phyloP scores from a whole-genome alignment of 495 filamentous ascomycete genomes.

The Hypoxylon cercidicola region DNA sequence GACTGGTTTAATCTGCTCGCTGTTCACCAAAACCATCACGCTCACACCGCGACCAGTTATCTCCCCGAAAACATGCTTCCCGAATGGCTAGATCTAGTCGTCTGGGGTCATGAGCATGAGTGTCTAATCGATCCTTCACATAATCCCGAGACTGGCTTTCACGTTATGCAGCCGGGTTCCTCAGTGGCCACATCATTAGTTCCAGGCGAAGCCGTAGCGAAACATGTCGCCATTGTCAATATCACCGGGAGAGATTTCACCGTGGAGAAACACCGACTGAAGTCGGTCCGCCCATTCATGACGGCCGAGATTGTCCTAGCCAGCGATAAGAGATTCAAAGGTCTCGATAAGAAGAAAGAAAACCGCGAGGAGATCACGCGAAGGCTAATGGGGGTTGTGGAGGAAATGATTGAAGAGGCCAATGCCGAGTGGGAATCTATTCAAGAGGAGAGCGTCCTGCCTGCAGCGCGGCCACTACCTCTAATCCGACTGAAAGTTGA shows the following conservation, averaged over 20 bases:
- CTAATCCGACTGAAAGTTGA: conserved; percentile 92
- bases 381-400: conserved; percentile 78
- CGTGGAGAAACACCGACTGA: conserved; percentile 83
- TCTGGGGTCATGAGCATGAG: conserved; percentile 99
- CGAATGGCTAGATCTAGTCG: conserved; percentile 86
- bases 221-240: conserved; percentile 87
- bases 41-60: conserved; percentile 88
- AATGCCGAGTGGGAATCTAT: conserved; percentile 82
- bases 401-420: conserved; percentile 87
- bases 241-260: conserved; percentile 85
- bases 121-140: conserved; percentile 84
- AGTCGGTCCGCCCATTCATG: conserved; percentile 89
- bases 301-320: conserved; percentile 83
- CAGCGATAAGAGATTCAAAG: conserved; percentile 79
- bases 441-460: conserved; percentile 63
- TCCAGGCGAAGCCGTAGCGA: conserved; percentile 89
- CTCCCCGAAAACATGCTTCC: conserved; percentile 95
- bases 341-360: conserved; percentile 79
- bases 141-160: conserved; percentile 88
- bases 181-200: conserved; percentile 93
- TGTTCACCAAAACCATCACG: conserved; percentile 96
- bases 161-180: conserved; percentile 97
- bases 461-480: conserved; percentile 77
- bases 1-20: conserved; percentile 98
- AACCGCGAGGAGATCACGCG: conserved; percentile 83